phyloP scores from a whole-genome alignment of 306 rosid species.

The Inga leiocalycina region DNA sequence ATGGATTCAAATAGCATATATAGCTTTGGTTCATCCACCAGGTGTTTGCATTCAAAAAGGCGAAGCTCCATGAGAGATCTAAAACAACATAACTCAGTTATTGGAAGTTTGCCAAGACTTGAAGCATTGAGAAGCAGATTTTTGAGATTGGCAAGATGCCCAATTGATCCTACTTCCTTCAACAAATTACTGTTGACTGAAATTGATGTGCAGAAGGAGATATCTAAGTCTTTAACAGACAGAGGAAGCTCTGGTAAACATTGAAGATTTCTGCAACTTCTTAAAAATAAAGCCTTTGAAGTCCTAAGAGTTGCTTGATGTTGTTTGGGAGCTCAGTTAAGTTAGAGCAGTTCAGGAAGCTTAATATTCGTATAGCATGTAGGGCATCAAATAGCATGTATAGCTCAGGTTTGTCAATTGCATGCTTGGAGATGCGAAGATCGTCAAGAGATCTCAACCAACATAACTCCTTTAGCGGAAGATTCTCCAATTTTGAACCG shows the following conservation, averaged over 20 bases:
- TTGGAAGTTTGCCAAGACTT: not conserved
- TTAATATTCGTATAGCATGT: not conserved
- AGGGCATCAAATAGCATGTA: constrained; percentile 18
- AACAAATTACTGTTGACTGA: not conserved
- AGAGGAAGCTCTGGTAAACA: not conserved
- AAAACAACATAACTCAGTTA: constrained; percentile 6
- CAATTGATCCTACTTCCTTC: constrained; percentile 25
- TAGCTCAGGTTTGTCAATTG: not conserved
- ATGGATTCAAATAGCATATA: constrained; percentile 21
- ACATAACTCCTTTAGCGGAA: constrained; percentile 20
- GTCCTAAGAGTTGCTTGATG: not conserved
- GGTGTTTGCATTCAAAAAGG: not conserved
- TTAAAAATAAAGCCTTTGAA: not conserved
- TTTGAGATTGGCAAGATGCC: not conserved
- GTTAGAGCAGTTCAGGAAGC: constrained; percentile 7
- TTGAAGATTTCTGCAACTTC: not conserved
- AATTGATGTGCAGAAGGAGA: not conserved
- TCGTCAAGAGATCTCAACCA: not conserved
- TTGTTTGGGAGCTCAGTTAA: constrained; percentile 32
- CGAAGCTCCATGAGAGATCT: not conserved
- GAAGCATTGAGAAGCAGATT: constrained; percentile 1
- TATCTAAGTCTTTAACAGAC: not conserved
- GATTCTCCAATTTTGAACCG: not conserved
- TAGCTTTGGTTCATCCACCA: not conserved
- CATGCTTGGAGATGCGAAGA: not conserved